Conservation (phyloP, 768 basidiomycete species). For the Auricularia cornea region DNA sequence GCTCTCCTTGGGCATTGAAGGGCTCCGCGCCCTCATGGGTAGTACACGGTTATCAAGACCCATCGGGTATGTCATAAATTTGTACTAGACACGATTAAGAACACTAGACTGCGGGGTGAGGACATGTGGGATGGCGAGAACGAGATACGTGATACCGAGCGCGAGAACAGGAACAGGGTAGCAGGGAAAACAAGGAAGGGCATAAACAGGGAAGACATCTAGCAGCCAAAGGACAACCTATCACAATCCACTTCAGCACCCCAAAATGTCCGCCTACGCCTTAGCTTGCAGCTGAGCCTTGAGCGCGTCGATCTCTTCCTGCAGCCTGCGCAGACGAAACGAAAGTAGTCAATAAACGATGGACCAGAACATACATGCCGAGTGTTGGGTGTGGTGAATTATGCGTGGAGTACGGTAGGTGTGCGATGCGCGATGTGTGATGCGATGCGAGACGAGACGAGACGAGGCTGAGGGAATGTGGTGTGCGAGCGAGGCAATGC, state of each 20-base stretch:
- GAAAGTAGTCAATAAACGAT: slow-evolving; percentile 1
- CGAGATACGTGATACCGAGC: neutral
- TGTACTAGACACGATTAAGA: neutral
- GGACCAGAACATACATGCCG: neutral
- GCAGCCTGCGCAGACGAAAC: slow-evolving; percentile 43
- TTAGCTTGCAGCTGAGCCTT: slow-evolving; percentile 31
- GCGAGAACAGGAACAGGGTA: neutral
- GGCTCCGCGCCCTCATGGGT: too few species aligned
- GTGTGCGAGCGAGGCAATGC: neutral
- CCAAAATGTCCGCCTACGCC: slow-evolving; percentile 6
- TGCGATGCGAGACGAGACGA: slow-evolving; percentile 28
- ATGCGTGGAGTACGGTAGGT: neutral
- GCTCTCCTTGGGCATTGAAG: too few species aligned
- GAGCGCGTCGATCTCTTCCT: slow-evolving; percentile 52
- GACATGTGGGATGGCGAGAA: neutral
- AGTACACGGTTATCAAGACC: too few species aligned
- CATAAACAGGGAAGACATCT: neutral
- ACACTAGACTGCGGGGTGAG: neutral
- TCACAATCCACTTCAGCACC: neutral
- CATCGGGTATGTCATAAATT: neutral
- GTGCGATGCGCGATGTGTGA: slow-evolving; percentile 9
- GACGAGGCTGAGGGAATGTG: slow-evolving; percentile 7
- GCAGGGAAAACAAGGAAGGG: neutral
- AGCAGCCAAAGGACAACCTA: neutral
- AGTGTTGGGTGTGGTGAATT: neutral